Base-by-base conservation (phyloP, 1,284 basidiomycete genomes). In the Ganoderma lingzhi region DNA sequence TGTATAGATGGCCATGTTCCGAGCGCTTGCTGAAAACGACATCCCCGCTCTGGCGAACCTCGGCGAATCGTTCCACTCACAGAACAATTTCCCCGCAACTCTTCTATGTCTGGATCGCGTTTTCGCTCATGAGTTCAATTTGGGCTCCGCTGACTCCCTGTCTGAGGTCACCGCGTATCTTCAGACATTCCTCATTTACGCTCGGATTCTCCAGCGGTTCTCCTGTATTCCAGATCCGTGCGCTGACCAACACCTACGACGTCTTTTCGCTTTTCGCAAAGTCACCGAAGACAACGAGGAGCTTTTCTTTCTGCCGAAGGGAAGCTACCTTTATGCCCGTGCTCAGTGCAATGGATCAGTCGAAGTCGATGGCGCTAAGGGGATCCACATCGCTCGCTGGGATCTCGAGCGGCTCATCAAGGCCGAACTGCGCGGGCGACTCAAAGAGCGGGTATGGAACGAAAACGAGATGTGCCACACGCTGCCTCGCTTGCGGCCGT, bases 31-130 rank as follows among this genome's bases (percentile, higher is more conserved):
- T 5, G n/a, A 74, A 0, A 42, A 70, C 37, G 75, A 81, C 66
- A 35, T 66, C 19, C 32, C 55, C 3, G 42, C 68, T 6, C 80
- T 87, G 10, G 72, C 74, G 35, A 6, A 68, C 23, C 74, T 83
- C 59, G 76, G 81, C 48, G 30, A 74, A 23, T 60, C 35, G 17
- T 81, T 84, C 45, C 65, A 42, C 0, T 62, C 75, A 9, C 32
- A 72, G 0, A 82, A 82, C 62, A 65, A 70, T 23, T 6, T 64
- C 6, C 63, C 80, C 2, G 80, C 83, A 0, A 81, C 82, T 6
- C 67, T 85, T 0, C 77, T 86, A 6, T 85, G 84, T 63, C 73
- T 86, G 4, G 82, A 85, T 70, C 80, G 81, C 17, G 42, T 86
- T 85, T 72, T 65, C 62, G 3, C 66, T 65, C 42, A 35, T 12